These are phyloP conservation scores for Plectosphaerella sp. DNA, from an alignment of 2,329 filamentous ascomycete species.

Conservation along the genomic window DNA sequence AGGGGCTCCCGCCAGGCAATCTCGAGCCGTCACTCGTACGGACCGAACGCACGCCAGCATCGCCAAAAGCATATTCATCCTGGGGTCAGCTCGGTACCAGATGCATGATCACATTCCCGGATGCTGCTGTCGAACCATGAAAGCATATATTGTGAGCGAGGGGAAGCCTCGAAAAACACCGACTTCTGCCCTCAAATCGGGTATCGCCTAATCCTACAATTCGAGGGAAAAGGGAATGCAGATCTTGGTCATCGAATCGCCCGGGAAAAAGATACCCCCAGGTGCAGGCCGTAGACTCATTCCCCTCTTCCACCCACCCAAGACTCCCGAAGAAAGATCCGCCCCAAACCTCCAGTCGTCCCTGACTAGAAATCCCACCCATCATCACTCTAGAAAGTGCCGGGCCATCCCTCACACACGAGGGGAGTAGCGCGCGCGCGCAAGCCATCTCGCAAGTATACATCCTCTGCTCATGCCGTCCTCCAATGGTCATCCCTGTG, in stretches of 20 bases:
- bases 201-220: slow-evolving; percentile 4
- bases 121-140: not conserved
- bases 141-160: not conserved
- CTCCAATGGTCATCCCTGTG: not conserved
- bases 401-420: not conserved
- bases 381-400: not conserved
- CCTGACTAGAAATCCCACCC: too few relatives aligned
- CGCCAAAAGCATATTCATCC: too few relatives aligned
- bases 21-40: too few relatives aligned
- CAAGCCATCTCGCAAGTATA: not conserved
- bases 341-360: not conserved
- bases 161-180: not conserved
- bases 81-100: too few relatives aligned
- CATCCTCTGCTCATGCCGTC: not conserved
- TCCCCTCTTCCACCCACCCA: not conserved
- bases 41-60: too few relatives aligned
- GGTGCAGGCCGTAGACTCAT: not conserved
- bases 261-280: not conserved
- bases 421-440: not conserved
- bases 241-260: slow-evolving; percentile 13
- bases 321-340: not conserved
- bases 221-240: not conserved
- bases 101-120: not conserved
- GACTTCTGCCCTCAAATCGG: not conserved
- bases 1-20: too few relatives aligned